Evolutionary conservation across 1,139 yeast genomes (phyloP), one percentile per base, ranked within the genome.

Genomic region (Debaryomyces psychrophilus): DNA sequence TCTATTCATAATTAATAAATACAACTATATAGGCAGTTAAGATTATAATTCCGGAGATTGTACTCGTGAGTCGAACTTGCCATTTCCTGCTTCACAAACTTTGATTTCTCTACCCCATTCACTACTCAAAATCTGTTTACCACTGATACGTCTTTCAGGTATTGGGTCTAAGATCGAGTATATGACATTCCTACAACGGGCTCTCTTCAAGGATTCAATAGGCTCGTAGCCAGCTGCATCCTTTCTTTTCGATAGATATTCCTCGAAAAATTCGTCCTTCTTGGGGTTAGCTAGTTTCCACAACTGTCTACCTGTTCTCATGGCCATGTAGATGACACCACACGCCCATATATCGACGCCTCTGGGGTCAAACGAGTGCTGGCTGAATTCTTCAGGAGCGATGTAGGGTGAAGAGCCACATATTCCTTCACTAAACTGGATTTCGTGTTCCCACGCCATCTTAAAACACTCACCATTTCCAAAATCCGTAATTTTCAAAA

Each of bases 321-420:
- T 92, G 8, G 97, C 97, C 97, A 93, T 90, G 66, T 92, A 93
- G 39, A 93, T 89, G 17, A 93, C 95, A 43, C 98, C 99, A 65
- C 95, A 86, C 0, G 98, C 87, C 99, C 99, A 93, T 40, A 93
- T 83, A 65, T 93, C 98, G 8, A 90, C 95, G 14, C 93, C 82
- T 40, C 98, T 72, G 2, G 98, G 95, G 63, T 93, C 98, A 64
- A 89, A 93, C 55, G 85, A 85, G 36, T 76, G 72, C 41, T 78
- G 81, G 2, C 79, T 77, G 62, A 85, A 93, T 64, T 90, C 97
- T 67, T 93, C 99, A 0, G 99, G 98, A 0, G 98, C 97, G 61
- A 93, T 93, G 63, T 93, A 93, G 1, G 98, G 97, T 7, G 90
- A 84, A 0, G 96, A 82, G 3, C 93, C 95, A 64, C 95, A 87